Base-by-base conservation (phyloP, 1,284 basidiomycete genomes). In the Kwoniella shivajii region DNA sequence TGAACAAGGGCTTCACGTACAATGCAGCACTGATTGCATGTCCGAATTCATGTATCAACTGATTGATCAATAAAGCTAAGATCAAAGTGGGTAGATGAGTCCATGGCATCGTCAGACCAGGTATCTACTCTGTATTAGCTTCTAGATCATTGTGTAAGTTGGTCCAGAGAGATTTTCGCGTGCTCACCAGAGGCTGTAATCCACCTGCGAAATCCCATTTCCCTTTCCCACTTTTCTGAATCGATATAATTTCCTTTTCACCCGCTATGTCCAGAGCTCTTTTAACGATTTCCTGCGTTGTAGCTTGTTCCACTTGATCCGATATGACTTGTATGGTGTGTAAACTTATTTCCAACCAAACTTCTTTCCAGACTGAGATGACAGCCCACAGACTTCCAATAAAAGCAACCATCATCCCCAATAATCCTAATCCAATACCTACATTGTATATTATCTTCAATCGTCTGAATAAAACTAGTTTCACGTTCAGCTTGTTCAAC, bases 41-140 rank as follows among this genome's bases (percentile, higher is more conserved):
- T 1, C 75, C 76, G 1, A 67, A 55, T 47, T 78, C 76, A 51
- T 78, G 76, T 0, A 78, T 57, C 11, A 76, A 57, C 56, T 78
- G 75, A 27, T 72, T 71, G 13, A 72, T 27, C 0, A 76, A 46
- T 13, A 77, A 56, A 1, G 70, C 73, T 5, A 78, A 63, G 0
- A 72, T 43, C 2, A 78, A 56, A 1, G 74, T 71, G 1, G 73
- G 71, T 0, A 75, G 56, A 45, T 78, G 74, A 0, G 69, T 69
- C 18, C 73, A 50, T 0, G 76, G 76, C 6, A 72, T 59, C 0
- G 74, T 78, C 22, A 78, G 42, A 5, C 76, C 76, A 9, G 76
- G 76, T 44, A 78, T 74, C 76, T 78, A 51, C 22, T n/a, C 6
- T n/a, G n/a, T n/a, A n/a, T n/a, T n/a, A n/a, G n/a, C n/a, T n/a